Evolutionary conservation across 1,284 basidiomycete species (phyloP).

Genomic region (Puccinia triticina): DNA sequence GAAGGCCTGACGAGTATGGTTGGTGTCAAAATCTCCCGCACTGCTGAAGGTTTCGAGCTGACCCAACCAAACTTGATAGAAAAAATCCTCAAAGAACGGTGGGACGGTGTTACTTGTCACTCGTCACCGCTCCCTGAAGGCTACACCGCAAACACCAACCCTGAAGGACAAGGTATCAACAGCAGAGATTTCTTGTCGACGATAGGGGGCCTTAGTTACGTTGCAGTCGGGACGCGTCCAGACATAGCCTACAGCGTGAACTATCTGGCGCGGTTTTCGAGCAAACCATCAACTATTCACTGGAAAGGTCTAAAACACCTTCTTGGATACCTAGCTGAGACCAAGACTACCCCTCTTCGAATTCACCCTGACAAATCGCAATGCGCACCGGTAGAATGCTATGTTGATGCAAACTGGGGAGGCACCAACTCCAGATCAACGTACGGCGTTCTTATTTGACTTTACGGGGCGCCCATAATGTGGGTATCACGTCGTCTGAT

Average conservation of each 20-base stretch:
- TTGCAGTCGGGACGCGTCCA: background rate
- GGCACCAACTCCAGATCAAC: background rate
- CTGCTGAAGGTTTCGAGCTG: background rate
- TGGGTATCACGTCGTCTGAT: background rate
- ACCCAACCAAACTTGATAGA: background rate
- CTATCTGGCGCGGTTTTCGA: background rate
- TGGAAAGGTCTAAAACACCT: constrained; percentile 8
- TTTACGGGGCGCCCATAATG: background rate
- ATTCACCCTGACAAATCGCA: background rate
- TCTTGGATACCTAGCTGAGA: background rate
- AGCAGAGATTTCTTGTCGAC: background rate
- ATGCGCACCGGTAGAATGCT: background rate
- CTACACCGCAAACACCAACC: too few relatives aligned
- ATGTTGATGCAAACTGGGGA: constrained; percentile 2
- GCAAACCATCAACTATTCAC: background rate
- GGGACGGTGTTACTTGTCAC: background rate
- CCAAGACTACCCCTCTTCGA: background rate
- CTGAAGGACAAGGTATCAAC: background rate
- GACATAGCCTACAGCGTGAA: constrained; percentile 2
- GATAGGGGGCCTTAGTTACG: constrained; percentile 1
- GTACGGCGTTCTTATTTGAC: background rate
- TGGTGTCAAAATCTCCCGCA: background rate
- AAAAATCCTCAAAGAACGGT: background rate
- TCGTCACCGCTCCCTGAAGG: background rate
- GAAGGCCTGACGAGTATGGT: background rate